These are phyloP conservation scores for Acanthamoeba healyi DNA, from an alignment of 208 protist genomes.

Conservation along the genomic window DNA sequence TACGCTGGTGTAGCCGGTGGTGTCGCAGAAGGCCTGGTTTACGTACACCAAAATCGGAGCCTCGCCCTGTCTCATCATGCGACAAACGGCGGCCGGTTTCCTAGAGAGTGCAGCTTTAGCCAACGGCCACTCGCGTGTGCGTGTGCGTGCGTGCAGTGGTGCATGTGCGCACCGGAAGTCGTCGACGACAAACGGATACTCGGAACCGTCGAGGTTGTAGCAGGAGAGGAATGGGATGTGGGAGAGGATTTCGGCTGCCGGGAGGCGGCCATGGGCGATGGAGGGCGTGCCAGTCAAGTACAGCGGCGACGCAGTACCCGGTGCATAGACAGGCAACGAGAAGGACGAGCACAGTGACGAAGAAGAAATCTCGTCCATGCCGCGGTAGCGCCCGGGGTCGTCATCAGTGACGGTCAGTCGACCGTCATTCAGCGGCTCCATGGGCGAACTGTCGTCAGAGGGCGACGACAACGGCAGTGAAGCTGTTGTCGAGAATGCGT, in stretches of 20 bases:
- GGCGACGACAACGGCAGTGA: not conserved
- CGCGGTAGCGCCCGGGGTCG: too few relatives aligned
- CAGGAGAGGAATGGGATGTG: not conserved
- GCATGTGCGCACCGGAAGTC: not conserved
- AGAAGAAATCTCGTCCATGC: too few relatives aligned
- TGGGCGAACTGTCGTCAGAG: not conserved
- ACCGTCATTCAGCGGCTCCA: not conserved
- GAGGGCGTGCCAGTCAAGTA: not conserved
- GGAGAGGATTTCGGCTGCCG: not conserved
- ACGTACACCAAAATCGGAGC: not conserved
- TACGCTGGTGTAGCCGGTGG: conserved; percentile 36
- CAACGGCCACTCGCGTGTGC: too few relatives aligned
- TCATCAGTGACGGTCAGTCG: too few relatives aligned
- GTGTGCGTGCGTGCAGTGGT: not conserved
- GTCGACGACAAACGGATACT: conserved; percentile 1
- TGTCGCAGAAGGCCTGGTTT: conserved; percentile 17
- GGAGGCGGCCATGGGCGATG: not conserved
- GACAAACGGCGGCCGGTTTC: conserved; percentile 24
- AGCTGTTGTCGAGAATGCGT: not conserved
- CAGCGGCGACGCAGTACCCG: not conserved
- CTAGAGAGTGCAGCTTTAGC: not conserved
- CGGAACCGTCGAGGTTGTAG: conserved; percentile 4
- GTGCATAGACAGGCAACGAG: not conserved
- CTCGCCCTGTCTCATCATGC: not conserved
- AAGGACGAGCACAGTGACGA: not conserved